Evolutionary conservation across 2,329 filamentous ascomycete genomes (phyloP).

Genomic region (Alternaria sp.): DNA sequence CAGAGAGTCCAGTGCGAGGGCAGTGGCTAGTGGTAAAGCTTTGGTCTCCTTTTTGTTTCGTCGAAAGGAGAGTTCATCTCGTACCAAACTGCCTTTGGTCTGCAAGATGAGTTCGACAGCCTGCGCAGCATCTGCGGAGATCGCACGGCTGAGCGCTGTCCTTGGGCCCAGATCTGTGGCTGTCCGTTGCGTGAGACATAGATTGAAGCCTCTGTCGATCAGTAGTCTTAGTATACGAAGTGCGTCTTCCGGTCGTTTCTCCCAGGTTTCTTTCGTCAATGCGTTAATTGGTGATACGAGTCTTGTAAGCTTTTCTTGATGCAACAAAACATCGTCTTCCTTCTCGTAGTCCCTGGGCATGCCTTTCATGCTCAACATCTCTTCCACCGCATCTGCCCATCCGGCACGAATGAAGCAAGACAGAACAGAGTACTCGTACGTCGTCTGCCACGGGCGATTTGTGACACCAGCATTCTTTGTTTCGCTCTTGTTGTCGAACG

Average conservation of each 20-base stretch:
- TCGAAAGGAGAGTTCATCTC: constrained; percentile 23
- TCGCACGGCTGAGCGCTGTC: constrained; percentile 20
- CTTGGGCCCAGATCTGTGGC: constrained; percentile 20
- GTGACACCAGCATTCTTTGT: constrained; percentile 16
- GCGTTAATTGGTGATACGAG: constrained; percentile 22
- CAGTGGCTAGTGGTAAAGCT: constrained; percentile 21
- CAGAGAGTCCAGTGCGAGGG: constrained; percentile 16
- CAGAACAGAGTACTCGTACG: constrained; percentile 23
- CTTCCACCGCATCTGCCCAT: constrained; percentile 28
- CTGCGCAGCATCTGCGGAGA: constrained; percentile 25
- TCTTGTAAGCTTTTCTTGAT: constrained; percentile 25
- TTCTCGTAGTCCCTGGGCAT: constrained; percentile 18
- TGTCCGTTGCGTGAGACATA: constrained; percentile 20
- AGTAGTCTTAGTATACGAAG: constrained; percentile 25
- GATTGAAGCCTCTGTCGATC: constrained; percentile 19
- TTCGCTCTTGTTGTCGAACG: constrained; percentile 28
- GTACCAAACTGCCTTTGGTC: constrained; percentile 15
- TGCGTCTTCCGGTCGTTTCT: constrained; percentile 24
- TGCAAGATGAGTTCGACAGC: constrained; percentile 25
- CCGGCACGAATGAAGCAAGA: constrained; percentile 23
- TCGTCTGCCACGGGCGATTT: constrained; percentile 25
- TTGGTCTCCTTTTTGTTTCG: constrained; percentile 24
- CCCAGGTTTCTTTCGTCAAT: constrained; percentile 28
- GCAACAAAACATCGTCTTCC: constrained; percentile 22
- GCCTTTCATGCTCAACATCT: constrained; percentile 20